phyloP scores from a whole-genome alignment of 176 grass and related monocot genomes.

The Carex parvula region DNA sequence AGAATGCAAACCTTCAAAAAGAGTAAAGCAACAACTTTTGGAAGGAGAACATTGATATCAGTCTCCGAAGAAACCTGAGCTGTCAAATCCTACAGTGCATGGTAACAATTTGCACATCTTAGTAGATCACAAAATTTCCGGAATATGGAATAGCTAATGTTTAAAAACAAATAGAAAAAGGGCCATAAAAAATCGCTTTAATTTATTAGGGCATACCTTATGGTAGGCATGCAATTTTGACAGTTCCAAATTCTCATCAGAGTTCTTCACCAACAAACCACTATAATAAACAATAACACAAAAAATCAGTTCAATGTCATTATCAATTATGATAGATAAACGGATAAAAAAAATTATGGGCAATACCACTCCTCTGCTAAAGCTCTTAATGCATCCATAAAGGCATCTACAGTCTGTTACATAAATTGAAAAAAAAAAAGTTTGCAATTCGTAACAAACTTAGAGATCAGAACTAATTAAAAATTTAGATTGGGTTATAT shows the following conservation, averaged over 20 bases:
- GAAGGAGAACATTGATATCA: slow-evolving; percentile 73
- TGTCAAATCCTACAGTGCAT: slow-evolving; percentile 64
- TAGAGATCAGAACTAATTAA: slow-evolving; percentile 1
- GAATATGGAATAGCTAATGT: background rate
- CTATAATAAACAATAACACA: slow-evolving; percentile 17
- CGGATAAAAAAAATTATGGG: background rate
- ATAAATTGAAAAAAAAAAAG: background rate
- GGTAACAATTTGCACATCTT: slow-evolving; percentile 10
- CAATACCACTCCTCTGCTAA: slow-evolving; percentile 77
- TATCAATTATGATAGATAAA: background rate
- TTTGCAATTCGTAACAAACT: background rate
- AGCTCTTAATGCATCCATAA: slow-evolving; percentile 70
- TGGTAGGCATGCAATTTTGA: slow-evolving; percentile 11
- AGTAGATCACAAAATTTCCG: slow-evolving; percentile 26
- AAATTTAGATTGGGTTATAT: slow-evolving; percentile 32
- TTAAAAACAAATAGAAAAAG: slow-evolving; percentile 2
- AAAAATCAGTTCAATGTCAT: background rate
- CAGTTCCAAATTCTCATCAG: background rate
- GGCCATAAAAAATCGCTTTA: slow-evolving; percentile 8
- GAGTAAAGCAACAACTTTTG: slow-evolving; percentile 84
- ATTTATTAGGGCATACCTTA: background rate
- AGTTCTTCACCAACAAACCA: slow-evolving; percentile 2
- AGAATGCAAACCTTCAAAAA: slow-evolving; percentile 64
- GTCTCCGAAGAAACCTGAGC: slow-evolving; percentile 83
- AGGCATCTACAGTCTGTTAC: slow-evolving; percentile 67